Conservation (phyloP, 495 filamentous ascomycete genomes). For the Penicillium taxi region DNA sequence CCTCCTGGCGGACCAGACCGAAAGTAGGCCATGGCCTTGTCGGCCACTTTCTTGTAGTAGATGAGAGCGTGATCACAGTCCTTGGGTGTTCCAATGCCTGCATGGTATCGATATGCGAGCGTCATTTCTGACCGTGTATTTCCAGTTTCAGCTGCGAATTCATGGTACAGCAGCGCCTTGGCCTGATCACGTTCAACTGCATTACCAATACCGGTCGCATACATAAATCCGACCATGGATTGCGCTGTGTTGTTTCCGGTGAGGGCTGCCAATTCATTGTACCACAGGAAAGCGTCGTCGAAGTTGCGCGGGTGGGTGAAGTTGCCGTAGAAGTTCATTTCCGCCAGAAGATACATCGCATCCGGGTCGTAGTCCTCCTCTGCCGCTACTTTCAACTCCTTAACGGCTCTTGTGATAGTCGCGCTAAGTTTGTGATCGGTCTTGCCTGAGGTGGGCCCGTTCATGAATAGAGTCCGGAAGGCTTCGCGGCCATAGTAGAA, state of each 20-base stretch:
- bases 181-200: slow-evolving; percentile 84
- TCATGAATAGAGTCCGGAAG: slow-evolving; percentile 45
- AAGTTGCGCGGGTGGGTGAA: slow-evolving; percentile 83
- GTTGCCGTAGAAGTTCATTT: slow-evolving; percentile 97
- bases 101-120: slow-evolving; percentile 75
- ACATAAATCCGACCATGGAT: slow-evolving; percentile 93
- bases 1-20: slow-evolving; percentile 89
- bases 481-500: slow-evolving; percentile 41
- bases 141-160: slow-evolving; percentile 80
- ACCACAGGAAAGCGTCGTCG: slow-evolving; percentile 70
- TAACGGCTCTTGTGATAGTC: slow-evolving; percentile 48
- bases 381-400: slow-evolving; percentile 67
- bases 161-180: slow-evolving; percentile 86
- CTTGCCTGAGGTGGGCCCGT: slow-evolving; percentile 29
- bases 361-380: slow-evolving; percentile 64
- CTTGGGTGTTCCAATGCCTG: slow-evolving; percentile 75
- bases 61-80: slow-evolving; percentile 78
- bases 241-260: slow-evolving; percentile 87
- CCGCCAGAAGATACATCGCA: slow-evolving; percentile 81
- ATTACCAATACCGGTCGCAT: slow-evolving; percentile 82
- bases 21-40: slow-evolving; percentile 82
- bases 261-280: slow-evolving; percentile 64
- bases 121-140: slow-evolving; percentile 91
- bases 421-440: slow-evolving; percentile 24
- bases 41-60: slow-evolving; percentile 89